Percentiles rank a stretch among this genome's conserved stretches.
phyloP scores from a whole-genome alignment of 1,139 yeast genomes.

The Scheffersomyces segobiensis region DNA sequence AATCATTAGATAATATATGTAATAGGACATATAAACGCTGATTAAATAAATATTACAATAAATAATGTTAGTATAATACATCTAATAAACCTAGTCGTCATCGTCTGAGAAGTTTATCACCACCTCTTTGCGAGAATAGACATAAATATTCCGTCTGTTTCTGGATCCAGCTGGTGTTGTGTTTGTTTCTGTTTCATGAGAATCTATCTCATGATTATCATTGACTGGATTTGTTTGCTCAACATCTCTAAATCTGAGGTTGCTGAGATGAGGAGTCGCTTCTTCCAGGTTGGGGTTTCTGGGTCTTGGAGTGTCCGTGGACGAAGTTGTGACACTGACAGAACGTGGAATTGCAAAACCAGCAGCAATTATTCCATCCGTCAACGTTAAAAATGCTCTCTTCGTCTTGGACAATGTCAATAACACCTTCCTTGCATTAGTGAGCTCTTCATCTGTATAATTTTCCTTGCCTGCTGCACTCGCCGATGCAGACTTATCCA shows the following conservation, averaged over 20 bases:
- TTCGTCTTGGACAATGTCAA: conserved; percentile 29
- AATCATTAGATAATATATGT: too few relatives aligned
- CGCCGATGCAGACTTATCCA: neutral
- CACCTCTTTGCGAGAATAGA: conserved; percentile 58
- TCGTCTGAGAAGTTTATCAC: conserved; percentile 27
- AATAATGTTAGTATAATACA: neutral
- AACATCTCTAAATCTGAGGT: neutral
- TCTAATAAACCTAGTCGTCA: conserved; percentile 4
- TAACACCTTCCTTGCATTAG: conserved; percentile 3
- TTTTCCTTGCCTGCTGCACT: neutral
- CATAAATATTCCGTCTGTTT: conserved; percentile 46
- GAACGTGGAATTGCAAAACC: conserved; percentile 62
- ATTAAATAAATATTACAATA: neutral
- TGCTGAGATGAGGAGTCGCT: neutral
- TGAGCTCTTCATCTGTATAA: neutral
- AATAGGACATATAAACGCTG: too few relatives aligned
- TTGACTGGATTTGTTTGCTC: neutral
- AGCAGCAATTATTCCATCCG: conserved; percentile 60
- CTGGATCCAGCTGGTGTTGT: conserved; percentile 8
- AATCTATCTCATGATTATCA: neutral
- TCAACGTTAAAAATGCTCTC: conserved; percentile 40
- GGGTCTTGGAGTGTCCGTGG: conserved; percentile 9
- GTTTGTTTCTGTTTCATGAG: neutral
- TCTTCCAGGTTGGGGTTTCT: conserved; percentile 15
- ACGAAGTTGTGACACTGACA: conserved; percentile 38